Percentiles rank a stretch among this genome's conserved stretches.
These are phyloP conservation scores for Chlamydomonas sphaeroides DNA, from an alignment of 139 green algal genomes.

Conservation along the genomic window DNA sequence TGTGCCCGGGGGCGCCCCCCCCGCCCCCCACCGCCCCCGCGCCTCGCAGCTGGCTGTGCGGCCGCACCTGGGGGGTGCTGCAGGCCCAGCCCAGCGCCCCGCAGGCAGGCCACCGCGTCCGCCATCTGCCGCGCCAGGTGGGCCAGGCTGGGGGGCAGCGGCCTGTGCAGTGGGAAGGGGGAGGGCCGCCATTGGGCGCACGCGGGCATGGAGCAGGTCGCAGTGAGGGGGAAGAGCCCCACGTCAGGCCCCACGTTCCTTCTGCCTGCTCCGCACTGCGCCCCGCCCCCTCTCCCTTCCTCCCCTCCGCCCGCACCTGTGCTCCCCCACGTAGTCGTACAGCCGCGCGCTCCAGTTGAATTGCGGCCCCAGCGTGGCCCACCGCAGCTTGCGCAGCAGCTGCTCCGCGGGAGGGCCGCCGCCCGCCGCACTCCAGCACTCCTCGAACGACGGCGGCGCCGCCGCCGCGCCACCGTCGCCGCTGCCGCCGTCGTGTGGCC, in stretches of 20 bases:
- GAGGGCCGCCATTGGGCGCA: not conserved
- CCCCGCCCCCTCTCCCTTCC: no score
- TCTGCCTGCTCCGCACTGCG: no score
- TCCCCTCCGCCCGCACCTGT: conserved; percentile 23
- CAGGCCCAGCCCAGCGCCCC: not conserved
- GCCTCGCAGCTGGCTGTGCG: not conserved
- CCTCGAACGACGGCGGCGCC: conserved; percentile 7
- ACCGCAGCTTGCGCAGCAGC: conserved; percentile 84
- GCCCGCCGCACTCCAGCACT: conserved; percentile 19
- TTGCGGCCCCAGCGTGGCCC: conserved; percentile 81
- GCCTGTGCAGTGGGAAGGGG: not conserved
- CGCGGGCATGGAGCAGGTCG: not conserved
- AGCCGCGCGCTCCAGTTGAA: conserved; percentile 82
- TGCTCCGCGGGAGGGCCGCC: conserved; percentile 51
- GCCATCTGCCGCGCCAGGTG: conserved; percentile 1
- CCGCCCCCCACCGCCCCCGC: not conserved
- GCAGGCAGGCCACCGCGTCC: not conserved
- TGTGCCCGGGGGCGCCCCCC: not conserved
- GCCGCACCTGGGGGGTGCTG: not conserved
- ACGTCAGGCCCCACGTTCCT: not conserved
- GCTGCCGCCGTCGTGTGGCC: not conserved
- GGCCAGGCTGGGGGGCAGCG: conserved; percentile 10
- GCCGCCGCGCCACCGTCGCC: not conserved
- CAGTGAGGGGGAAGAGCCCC: not conserved
- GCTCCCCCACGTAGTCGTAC: conserved; percentile 63